Conservation (phyloP, 1,284 basidiomycete species). For the Puccinia triticina region DNA sequence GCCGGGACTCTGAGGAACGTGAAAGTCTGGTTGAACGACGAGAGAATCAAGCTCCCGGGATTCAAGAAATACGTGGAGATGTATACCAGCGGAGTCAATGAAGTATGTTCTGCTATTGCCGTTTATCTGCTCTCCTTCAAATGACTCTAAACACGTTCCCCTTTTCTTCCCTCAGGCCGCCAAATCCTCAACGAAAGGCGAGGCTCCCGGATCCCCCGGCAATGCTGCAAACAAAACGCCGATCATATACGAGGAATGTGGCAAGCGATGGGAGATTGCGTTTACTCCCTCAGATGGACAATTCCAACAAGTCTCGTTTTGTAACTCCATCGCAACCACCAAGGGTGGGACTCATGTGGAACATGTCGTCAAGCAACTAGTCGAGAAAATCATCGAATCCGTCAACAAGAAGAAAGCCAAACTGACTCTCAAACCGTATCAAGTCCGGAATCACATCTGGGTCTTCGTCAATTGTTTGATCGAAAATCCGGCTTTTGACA, state of each 20-base stretch:
- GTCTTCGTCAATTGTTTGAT: slow-evolving; percentile 95
- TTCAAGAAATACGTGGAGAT: slow-evolving; percentile 99
- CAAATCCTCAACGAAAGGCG: slow-evolving; percentile 58
- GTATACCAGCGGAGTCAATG: slow-evolving; percentile 67
- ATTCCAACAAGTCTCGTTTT: slow-evolving; percentile 93
- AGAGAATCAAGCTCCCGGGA: slow-evolving; percentile 86
- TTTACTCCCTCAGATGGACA: slow-evolving; percentile 90
- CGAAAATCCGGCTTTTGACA: slow-evolving; percentile 98
- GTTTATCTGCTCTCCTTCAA: slow-evolving; percentile 54
- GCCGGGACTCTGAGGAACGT: slow-evolving; percentile 91
- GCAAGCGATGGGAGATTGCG: slow-evolving; percentile 89
- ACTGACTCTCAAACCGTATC: slow-evolving; percentile 84
- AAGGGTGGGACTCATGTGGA: slow-evolving; percentile 96
- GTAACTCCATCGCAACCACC: slow-evolving; percentile 94
- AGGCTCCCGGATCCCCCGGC: slow-evolving; percentile 67
- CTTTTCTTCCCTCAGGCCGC: slow-evolving; percentile 59
- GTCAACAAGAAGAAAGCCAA: slow-evolving; percentile 97
- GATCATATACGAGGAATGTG: slow-evolving; percentile 79
- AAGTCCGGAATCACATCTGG: slow-evolving; percentile 98
- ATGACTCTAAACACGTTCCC: slow-evolving; percentile 38
- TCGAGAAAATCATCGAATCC: slow-evolving; percentile 72
- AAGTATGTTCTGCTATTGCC: slow-evolving; percentile 56
- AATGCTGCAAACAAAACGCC: slow-evolving; percentile 74
- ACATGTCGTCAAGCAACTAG: slow-evolving; percentile 83
- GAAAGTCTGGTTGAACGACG: slow-evolving; percentile 91